These are phyloP conservation scores for Talaromyces sp. DNA, from an alignment of 2,329 filamentous ascomycete species.

Conservation along the genomic window DNA sequence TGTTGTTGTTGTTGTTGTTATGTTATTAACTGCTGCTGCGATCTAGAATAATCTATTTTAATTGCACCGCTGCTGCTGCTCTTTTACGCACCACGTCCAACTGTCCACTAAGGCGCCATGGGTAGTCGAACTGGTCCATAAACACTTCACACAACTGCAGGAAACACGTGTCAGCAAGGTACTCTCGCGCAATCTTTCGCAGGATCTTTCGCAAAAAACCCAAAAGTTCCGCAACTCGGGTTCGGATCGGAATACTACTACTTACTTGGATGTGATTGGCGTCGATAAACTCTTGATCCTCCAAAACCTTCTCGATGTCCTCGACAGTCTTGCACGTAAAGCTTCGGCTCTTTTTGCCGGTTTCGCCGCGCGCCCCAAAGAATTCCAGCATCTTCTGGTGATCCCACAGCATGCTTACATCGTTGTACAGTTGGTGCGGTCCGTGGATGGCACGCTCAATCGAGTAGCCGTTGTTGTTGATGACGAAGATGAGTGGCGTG, in stretches of 20 bases:
- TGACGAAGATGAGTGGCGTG: constrained; percentile 56
- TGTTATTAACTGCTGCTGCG: background rate
- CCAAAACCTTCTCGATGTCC: constrained; percentile 5
- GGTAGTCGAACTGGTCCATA: constrained; percentile 4
- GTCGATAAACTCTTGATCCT: background rate
- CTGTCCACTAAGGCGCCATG: background rate
- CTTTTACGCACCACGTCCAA: background rate
- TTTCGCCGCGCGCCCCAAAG: background rate
- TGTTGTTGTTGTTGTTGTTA: background rate
- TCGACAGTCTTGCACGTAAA: constrained; percentile 1
- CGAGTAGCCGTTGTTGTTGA: constrained; percentile 45
- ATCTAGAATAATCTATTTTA: background rate
- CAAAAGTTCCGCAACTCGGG: no score
- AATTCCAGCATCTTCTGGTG: constrained; percentile 53
- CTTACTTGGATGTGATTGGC: constrained; percentile 4
- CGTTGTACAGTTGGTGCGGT: constrained; percentile 14
- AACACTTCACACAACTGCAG: constrained; percentile 4
- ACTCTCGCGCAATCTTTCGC: background rate
- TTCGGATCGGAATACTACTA: background rate
- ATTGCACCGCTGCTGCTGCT: background rate
- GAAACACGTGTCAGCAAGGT: background rate
- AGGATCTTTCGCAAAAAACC: background rate
- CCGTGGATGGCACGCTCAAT: constrained; percentile 45
- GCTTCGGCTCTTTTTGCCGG: background rate
- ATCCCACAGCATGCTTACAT: constrained; percentile 53